Base-by-base conservation (phyloP, 257 asterid genomes). In the Solanum dulcamara region DNA sequence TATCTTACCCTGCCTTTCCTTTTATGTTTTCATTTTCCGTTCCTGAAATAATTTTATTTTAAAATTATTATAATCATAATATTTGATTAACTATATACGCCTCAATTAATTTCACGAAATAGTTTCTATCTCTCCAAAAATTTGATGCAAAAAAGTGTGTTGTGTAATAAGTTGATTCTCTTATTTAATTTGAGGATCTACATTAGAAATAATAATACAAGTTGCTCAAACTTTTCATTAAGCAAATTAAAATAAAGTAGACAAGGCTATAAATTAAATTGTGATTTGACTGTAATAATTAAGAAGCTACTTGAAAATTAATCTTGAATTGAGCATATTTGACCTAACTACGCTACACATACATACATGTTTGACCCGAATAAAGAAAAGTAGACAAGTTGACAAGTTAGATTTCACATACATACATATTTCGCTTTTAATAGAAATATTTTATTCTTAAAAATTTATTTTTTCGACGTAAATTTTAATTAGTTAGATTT, bases 111-210 rank as follows among this genome's bases (percentile, higher is more conserved):
- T 60, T 11, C 0, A 60, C 0, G 18, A 13, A 9, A 5, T 5
- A 11, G 2, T 0, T 12, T 0, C 0, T 12, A 26, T 2, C 20
- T 26, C 3, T 0, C 11, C 17, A 60, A 60, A 26, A 5, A 11
- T 10, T 24, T 5, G 35, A n/a, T n/a, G 51, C 53, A 20, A 40
- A 72, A 15, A n/a, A 7, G 33, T 24, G 35, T 6, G 1, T 74
- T 28, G 4, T 20, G 0, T 1, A 12, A 40, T 74, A 74, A 40
- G 81, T 42, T 42, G 8, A n/a, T 17, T 40, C 7, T 74, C 81
- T 13, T 74, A 74, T 74, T 72, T 74, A 74, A 42, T 44, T 44
- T 75, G 81, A 44, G 59, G 2, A 75, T 24, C 59, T 24, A 42
- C 22, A 1, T n/a, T 72, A 11, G 51, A 24, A 1, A 22, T 24